Conservation (phyloP, 2,329 filamentous ascomycete species). For the Fusarium lateritium region DNA sequence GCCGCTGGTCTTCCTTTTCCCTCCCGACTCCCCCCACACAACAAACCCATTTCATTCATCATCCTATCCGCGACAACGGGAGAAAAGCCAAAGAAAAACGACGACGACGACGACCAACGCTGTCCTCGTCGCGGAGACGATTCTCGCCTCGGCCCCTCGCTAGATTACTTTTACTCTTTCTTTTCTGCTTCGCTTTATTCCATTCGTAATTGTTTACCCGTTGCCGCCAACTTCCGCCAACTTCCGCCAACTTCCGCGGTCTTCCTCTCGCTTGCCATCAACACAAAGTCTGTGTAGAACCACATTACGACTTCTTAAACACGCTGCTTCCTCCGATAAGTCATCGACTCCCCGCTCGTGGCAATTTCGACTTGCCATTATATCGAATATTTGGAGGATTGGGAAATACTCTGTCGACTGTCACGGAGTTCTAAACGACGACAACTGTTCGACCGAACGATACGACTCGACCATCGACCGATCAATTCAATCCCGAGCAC, state of each 20-base stretch:
- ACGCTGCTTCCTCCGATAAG: constrained; percentile 7
- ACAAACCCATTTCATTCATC: constrained; percentile 43
- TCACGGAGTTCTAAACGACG: constrained; percentile 11
- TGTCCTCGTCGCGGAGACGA: constrained; percentile 49
- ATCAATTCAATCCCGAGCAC: constrained; percentile 3
- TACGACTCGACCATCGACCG: constrained; percentile 10
- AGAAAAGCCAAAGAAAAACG: constrained; percentile 29
- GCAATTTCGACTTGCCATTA: background rate
- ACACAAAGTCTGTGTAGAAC: constrained; percentile 20
- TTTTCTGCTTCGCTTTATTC: constrained; percentile 34
- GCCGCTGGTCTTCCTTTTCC: constrained; percentile 38
- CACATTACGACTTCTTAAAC: constrained; percentile 34
- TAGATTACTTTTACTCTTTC: constrained; percentile 35
- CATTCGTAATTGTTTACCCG: constrained; percentile 36
- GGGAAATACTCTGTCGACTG: background rate
- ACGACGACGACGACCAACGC: constrained; percentile 47
- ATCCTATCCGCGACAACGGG: constrained; percentile 45
- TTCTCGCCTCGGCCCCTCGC: constrained; percentile 48
- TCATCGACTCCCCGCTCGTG: constrained; percentile 2
- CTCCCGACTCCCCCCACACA: constrained; percentile 43
- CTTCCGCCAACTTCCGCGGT: constrained; percentile 35
- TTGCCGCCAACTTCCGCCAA: constrained; percentile 40
- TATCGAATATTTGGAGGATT: constrained; percentile 11
- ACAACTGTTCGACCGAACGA: constrained; percentile 19
- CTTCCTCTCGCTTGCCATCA: constrained; percentile 43